Percentiles rank a stretch among this genome's conserved stretches.
These are phyloP conservation scores for Plasmopara viticola DNA, from an alignment of 352 stramenopile species.

Conservation along the genomic window DNA sequence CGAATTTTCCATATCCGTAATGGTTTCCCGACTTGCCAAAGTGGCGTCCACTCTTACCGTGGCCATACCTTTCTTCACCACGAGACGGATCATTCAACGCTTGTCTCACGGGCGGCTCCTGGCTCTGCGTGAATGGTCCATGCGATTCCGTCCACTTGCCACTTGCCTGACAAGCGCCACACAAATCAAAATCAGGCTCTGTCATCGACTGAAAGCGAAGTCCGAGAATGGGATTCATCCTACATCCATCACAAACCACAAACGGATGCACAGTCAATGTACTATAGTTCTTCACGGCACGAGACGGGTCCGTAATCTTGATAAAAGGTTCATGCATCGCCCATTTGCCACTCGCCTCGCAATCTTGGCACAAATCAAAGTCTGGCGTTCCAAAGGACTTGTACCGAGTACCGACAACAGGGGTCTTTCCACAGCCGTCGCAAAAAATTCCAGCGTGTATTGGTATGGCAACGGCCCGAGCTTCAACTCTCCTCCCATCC, in stretches of 20 bases:
- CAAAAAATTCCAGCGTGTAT: constrained; percentile 41
- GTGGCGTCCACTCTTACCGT: background rate
- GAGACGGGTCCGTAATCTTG: constrained; percentile 70
- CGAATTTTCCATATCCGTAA: too few relatives aligned
- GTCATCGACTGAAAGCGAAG: constrained; percentile 61
- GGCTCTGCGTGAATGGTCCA: constrained; percentile 48
- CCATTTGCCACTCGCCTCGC: constrained; percentile 55
- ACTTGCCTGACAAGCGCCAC: constrained; percentile 43
- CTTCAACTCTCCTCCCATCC: constrained; percentile 13
- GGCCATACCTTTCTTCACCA: background rate
- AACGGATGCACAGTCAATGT: constrained; percentile 39
- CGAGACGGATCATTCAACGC: background rate
- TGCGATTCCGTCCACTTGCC: constrained; percentile 43
- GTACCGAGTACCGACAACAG: constrained; percentile 63
- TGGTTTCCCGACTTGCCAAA: too few relatives aligned
- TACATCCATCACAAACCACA: constrained; percentile 53
- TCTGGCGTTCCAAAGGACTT: constrained; percentile 65
- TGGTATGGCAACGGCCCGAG: background rate
- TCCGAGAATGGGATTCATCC: constrained; percentile 55
- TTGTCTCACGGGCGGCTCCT: constrained; percentile 16
- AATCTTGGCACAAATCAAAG: constrained; percentile 78
- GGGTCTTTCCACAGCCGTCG: constrained; percentile 49
- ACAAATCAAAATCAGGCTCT: constrained; percentile 63
- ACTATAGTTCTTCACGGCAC: constrained; percentile 32
- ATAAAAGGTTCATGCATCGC: constrained; percentile 53